phyloP scores from a whole-genome alignment of 306 rosid species.

The Amphicarpaea edgeworthii region DNA sequence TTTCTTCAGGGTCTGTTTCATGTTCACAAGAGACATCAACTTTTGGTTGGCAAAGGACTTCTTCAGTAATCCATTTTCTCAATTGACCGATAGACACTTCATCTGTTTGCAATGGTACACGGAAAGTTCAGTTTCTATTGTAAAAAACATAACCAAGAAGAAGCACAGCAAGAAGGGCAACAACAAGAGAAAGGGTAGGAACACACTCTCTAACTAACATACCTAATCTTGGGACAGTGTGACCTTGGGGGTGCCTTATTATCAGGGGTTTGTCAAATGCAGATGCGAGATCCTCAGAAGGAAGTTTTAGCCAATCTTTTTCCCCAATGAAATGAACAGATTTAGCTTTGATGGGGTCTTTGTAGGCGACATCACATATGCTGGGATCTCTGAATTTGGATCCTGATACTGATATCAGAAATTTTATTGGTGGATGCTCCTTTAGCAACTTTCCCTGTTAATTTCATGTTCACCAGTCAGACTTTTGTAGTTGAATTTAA shows the following conservation, averaged over 20 bases:
- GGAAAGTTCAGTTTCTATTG: constrained; percentile 25
- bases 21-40: constrained; percentile 29
- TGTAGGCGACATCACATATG: constrained; percentile 82
- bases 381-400: constrained; percentile 79
- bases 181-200: too few relatives aligned
- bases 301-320: constrained; percentile 84
- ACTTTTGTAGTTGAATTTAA: constrained; percentile 10
- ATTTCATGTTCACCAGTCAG: constrained; percentile 31
- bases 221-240: constrained; percentile 90
- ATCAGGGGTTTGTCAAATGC: constrained; percentile 72
- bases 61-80: constrained; percentile 53
- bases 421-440: constrained; percentile 79
- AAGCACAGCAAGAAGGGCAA: background rate
- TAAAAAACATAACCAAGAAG: constrained; percentile 8
- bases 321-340: constrained; percentile 87
- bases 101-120: constrained; percentile 53
- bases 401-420: constrained; percentile 80
- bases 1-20: constrained; percentile 44
- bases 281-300: constrained; percentile 77
- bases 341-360: constrained; percentile 67
- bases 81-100: constrained; percentile 59
- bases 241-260: constrained; percentile 90
- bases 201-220: too few relatives aligned
- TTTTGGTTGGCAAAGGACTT: constrained; percentile 27
- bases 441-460: constrained; percentile 81